phyloP scores from a whole-genome alignment of 1,139 yeast genomes.

The Debaryomyces subglobosus region DNA sequence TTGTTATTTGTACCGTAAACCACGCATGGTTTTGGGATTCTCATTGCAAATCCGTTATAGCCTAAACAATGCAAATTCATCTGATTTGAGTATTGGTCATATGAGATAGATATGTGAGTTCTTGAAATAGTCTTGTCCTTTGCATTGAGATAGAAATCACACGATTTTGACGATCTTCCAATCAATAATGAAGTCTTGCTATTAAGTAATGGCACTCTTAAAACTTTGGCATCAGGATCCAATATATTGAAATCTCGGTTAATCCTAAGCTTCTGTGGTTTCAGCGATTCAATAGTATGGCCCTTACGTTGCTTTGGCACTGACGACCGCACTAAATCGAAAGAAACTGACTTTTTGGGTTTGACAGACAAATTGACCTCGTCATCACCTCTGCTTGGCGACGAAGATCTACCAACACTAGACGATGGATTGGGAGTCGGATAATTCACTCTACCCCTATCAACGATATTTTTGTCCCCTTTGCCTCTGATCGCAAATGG shows the following conservation, averaged over 20 bases:
- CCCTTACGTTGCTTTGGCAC: background rate
- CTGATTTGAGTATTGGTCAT: conserved; percentile 21
- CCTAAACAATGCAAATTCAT: conserved; percentile 62
- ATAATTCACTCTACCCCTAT: conserved; percentile 33
- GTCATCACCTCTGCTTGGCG: conserved; percentile 28
- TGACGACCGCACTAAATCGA: background rate
- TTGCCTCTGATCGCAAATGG: conserved; percentile 22
- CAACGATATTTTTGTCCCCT: conserved; percentile 6
- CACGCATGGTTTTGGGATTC: conserved; percentile 54
- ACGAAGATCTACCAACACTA: conserved; percentile 49
- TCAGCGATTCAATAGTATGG: background rate
- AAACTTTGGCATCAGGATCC: conserved; percentile 41
- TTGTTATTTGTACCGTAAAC: conserved; percentile 32
- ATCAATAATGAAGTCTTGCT: conserved; percentile 34
- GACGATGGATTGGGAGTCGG: conserved; percentile 65
- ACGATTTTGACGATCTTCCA: conserved; percentile 68
- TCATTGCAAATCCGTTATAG: conserved; percentile 67
- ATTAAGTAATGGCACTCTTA: conserved; percentile 38
- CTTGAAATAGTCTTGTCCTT: conserved; percentile 68
- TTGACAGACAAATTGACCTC: conserved; percentile 1
- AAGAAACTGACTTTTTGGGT: conserved; percentile 9
- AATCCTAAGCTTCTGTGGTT: conserved; percentile 15
- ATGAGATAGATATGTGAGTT: conserved; percentile 52
- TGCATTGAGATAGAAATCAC: conserved; percentile 59
- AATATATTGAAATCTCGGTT: conserved; percentile 43